Percentiles rank a stretch among this genome's conserved stretches.
These are phyloP conservation scores for Naganishia vaughanmartiniae DNA, from an alignment of 768 basidiomycete genomes.

Conservation along the genomic window DNA sequence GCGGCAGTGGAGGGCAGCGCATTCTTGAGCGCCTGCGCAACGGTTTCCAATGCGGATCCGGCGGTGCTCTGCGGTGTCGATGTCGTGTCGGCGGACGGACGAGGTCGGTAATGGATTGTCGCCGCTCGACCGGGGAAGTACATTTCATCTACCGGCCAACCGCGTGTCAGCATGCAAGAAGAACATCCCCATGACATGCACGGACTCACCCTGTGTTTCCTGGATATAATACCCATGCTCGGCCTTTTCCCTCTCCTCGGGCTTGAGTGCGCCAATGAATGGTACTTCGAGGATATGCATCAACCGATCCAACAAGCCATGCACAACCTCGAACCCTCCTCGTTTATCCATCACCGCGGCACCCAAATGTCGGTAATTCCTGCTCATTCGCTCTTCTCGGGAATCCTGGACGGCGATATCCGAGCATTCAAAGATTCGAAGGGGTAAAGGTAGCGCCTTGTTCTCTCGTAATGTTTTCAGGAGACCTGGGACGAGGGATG, in stretches of 20 bases:
- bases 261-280: conserved; percentile 57
- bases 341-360: conserved; percentile 96
- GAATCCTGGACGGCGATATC: conserved; percentile 89
- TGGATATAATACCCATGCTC: conserved; percentile 84
- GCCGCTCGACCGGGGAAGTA: conserved; percentile 96
- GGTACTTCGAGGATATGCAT: conserved; percentile 96
- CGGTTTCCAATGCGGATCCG: conserved; percentile 21
- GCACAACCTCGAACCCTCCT: conserved; percentile 93
- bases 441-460: conserved; percentile 83
- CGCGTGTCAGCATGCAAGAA: background rate
- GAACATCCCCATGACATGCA: background rate
- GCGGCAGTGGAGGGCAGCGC: conserved; percentile 24
- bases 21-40: conserved; percentile 32
- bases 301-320: conserved; percentile 86
- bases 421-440: conserved; percentile 88
- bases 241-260: conserved; percentile 59
- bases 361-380: conserved; percentile 82
- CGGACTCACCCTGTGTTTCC: conserved; percentile 69
- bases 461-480: conserved; percentile 97
- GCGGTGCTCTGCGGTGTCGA: background rate
- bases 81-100: conserved; percentile 34
- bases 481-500: conserved; percentile 89
- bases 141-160: conserved; percentile 66
- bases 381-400: conserved; percentile 59
- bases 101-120: conserved; percentile 76